A percentile compares a stretch with the other conserved stretches of the same genome.
These are phyloP conservation scores for Pythium chondricola DNA, from an alignment of 352 stramenopile genomes.

Conservation along the genomic window DNA sequence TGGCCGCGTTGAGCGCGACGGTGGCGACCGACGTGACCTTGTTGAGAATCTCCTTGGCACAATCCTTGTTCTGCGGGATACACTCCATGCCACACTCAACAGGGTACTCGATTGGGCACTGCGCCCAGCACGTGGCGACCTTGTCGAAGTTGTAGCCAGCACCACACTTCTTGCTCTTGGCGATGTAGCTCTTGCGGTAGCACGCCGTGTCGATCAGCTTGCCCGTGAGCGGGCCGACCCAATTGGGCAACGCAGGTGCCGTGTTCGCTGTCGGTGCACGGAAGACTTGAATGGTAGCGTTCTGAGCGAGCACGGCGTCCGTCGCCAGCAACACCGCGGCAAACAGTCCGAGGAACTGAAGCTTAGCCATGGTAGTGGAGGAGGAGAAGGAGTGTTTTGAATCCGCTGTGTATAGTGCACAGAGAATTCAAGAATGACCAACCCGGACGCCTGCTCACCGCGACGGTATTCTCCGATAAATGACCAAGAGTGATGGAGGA, in stretches of 20 bases:
- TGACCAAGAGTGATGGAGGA: too few relatives aligned
- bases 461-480: too few relatives aligned
- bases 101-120: slow-evolving; percentile 51
- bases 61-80: slow-evolving; percentile 55
- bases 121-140: slow-evolving; percentile 44
- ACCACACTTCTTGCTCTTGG: slow-evolving; percentile 26
- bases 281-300: neutral
- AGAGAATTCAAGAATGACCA: too few relatives aligned
- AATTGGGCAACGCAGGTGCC: slow-evolving; percentile 1
- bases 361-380: slow-evolving; percentile 4
- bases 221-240: slow-evolving; percentile 14
- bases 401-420: too few relatives aligned
- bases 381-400: too few relatives aligned
- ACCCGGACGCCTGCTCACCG: too few relatives aligned
- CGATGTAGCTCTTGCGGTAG: slow-evolving; percentile 29
- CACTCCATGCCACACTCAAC: slow-evolving; percentile 53
- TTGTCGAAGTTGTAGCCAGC: slow-evolving; percentile 41
- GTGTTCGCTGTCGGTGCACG: neutral
- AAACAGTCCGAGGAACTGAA: neutral
- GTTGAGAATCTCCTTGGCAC: slow-evolving; percentile 31
- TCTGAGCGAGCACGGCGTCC: neutral
- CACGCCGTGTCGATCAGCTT: slow-evolving; percentile 16
- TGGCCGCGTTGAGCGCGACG: slow-evolving; percentile 29
- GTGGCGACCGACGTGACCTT: slow-evolving; percentile 38
- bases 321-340: neutral